Base-by-base conservation (phyloP, 768 basidiomycete genomes). In the Gloeostereum incarnatum region DNA sequence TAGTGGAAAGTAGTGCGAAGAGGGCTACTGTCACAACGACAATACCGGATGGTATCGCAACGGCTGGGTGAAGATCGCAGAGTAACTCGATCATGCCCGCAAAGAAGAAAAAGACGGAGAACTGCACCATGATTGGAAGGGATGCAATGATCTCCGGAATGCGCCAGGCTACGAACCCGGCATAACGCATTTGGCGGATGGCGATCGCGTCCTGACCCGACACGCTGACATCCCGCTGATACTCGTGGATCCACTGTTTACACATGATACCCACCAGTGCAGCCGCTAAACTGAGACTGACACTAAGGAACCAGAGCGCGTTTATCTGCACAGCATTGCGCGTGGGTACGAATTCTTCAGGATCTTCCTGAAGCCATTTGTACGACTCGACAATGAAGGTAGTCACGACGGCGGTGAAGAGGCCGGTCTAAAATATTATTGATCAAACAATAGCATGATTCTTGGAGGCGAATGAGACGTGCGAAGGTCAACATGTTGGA, bases 231-330 rank as follows among this genome's bases (percentile, higher is more conserved):
- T 38, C 29, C 5, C 25, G 20, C 16, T 31, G 25, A 36, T 39
- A 42, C n/a, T 18, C 11, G 20, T 42, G 29, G 17, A 42, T 16
- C 41, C 41, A 42, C 18, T 42, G 41, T 30, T 42, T 42, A 6
- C 18, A 19, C 25, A 42, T 19, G 13, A 38, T 36, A 18, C 36
- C 35, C 11, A 35, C 20, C 10, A 35, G 13, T 16, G 41, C 41
- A 7, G 41, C 30, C 6, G 24, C 21, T 9, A 42, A 26, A 34
- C 36, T 37, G 17, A 42, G 41, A n/a, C 26, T 18, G 17, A 42
- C 36, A 19, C 41, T 42, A 11, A 19, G 14, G 21, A 42, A 27
- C 36, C 35, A 42, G 11, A 42, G 20, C 5, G 16, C 41, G 27
- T 38, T 42, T 22, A 42, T 35, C 41, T n/a, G n/a, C n/a, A n/a